Base-by-base conservation (phyloP, 495 filamentous ascomycete genomes). In the Clohesyomyces aquaticus region DNA sequence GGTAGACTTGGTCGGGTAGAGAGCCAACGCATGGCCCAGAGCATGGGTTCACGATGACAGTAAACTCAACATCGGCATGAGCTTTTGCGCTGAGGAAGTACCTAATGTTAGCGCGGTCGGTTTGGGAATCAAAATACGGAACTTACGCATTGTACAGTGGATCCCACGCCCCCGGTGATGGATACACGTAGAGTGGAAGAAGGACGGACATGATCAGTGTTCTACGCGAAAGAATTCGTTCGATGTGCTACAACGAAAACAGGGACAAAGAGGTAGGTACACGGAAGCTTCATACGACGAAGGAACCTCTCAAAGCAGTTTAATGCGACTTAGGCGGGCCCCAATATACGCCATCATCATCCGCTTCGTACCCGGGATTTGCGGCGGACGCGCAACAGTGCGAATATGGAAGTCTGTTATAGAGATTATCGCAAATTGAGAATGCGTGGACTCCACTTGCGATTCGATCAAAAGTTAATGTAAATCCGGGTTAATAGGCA, bases 151-250 rank as follows among this genome's bases (percentile, higher is more conserved):
- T 0, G 45, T 70, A 67, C 16, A 70, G 48, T 18, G 67, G 67
- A 45, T 67, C 41, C 67, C 67, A 70, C 19, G 51, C 52, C 1
- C 67, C 67, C 0, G 53, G 12, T 0, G 6, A n/a, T 0, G 67
- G 67, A 48, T 70, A 70, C 12, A 70, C 52, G 43, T 70, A 70
- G n/a, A 70, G 67, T 14, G 67, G 67, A 8, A 70, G 53, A 1
- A 70, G 35, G 3, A 70, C 57, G 12, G 57, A 61, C 65, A 64
- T 63, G 19, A 26, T 27, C 14, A 25, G 28, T 12, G 45, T 38
- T 38, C 14, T n/a, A n/a, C n/a, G n/a, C n/a, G n/a, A n/a, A n/a
- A n/a, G n/a, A n/a, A n/a, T n/a, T n/a, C n/a, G n/a, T n/a, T n/a
- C n/a, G n/a, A n/a, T n/a, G n/a, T n/a, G n/a, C n/a, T n/a, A n/a